Evolutionary conservation across 2,329 filamentous ascomycete genomes (phyloP).

Genomic region (Pseudogymnoascus sp.): DNA sequence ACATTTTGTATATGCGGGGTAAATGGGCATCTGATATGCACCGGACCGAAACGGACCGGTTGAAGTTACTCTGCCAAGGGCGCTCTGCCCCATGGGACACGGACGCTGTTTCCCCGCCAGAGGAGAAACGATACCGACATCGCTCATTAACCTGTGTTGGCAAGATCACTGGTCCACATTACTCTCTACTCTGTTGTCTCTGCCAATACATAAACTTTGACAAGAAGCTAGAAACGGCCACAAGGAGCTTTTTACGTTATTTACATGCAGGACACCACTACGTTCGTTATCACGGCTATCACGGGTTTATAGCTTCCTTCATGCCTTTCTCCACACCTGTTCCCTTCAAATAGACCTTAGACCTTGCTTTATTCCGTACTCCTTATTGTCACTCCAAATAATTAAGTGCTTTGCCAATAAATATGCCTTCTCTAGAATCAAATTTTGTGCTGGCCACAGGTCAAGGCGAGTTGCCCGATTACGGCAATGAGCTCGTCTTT

Average conservation of each 20-base stretch:
- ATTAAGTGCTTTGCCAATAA: neutral
- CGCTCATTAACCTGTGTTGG: neutral
- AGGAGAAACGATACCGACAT: neutral
- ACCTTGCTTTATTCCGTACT: neutral
- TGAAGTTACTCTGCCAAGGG: neutral
- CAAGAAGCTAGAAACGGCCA: neutral
- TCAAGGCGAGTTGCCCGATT: conserved; percentile 35
- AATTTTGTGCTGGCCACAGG: conserved; percentile 13
- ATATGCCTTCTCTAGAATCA: neutral
- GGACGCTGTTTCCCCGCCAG: neutral
- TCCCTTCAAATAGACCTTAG: neutral
- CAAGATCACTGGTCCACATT: neutral
- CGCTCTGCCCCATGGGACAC: neutral
- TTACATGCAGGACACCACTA: neutral
- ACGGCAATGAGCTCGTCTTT: conserved; percentile 43
- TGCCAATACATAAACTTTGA: neutral
- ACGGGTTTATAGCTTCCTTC: neutral
- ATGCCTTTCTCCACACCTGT: neutral
- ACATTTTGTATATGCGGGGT: neutral
- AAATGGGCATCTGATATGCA: neutral
- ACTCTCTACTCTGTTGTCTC: neutral
- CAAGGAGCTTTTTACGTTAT: neutral
- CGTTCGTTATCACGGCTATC: neutral
- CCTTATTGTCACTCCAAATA: neutral
- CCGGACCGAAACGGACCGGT: neutral